Evolutionary conservation across 345 rosid species (phyloP).

Genomic region (Camelina laxa): DNA sequence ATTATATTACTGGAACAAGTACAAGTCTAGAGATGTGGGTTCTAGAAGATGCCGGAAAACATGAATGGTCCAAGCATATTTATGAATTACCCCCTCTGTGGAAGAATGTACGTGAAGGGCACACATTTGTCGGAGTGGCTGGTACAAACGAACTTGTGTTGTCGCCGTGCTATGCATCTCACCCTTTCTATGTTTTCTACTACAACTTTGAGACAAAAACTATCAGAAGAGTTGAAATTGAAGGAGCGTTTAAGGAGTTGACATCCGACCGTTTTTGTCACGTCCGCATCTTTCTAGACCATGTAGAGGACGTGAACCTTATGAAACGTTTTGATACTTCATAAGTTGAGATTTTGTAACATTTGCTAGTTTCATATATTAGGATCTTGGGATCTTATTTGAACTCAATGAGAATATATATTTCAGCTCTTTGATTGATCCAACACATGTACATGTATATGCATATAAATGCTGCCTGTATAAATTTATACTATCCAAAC

Average conservation of each 20-base stretch:
- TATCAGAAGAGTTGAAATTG: neutral
- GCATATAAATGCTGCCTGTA: conserved; percentile 17
- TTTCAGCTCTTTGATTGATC: conserved; percentile 19
- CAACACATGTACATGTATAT: neutral
- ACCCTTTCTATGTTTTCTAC: neutral
- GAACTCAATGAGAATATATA: neutral
- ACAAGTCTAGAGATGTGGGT: neutral
- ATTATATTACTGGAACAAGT: no score
- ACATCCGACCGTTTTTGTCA: no score
- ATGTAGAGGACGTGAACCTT: neutral
- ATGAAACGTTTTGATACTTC: neutral
- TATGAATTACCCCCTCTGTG: neutral
- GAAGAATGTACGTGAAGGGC: neutral
- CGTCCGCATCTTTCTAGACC: neutral
- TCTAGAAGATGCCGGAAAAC: neutral
- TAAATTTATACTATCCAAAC: conserved; percentile 6
- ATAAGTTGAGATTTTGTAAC: neutral
- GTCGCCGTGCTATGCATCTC: neutral
- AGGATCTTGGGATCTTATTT: no score
- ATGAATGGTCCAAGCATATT: neutral
- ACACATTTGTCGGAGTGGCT: no score
- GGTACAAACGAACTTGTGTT: no score
- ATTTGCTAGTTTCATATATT: no score
- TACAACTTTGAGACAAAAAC: neutral
- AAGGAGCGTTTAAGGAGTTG: neutral